phyloP scores from a whole-genome alignment of 2,329 filamentous ascomycete species.

The Malbranchea cinnamomea region DNA sequence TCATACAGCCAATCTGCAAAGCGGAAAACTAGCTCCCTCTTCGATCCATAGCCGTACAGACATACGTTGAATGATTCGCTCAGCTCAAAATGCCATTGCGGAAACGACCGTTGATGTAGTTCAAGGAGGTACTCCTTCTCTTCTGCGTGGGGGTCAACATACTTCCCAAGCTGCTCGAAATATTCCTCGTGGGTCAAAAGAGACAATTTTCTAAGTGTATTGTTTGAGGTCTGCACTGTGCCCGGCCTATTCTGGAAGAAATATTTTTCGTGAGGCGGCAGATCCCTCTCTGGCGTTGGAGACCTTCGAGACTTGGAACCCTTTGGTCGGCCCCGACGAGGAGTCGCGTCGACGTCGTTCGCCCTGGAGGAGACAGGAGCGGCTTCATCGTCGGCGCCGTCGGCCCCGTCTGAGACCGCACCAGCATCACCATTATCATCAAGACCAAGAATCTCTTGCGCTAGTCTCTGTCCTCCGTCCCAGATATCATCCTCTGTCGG shows the following conservation, averaged over 20 bases:
- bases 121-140: conserved; percentile 59
- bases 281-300: conserved; percentile 63
- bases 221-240: conserved; percentile 69
- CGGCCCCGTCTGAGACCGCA: conserved; percentile 19
- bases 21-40: conserved; percentile 55
- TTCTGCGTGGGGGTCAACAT: conserved; percentile 51
- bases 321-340: conserved; percentile 39
- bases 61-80: conserved; percentile 77
- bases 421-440: conserved; percentile 19
- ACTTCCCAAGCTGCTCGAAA: conserved; percentile 52
- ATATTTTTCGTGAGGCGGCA: conserved; percentile 80
- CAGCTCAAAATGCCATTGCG: conserved; percentile 87
- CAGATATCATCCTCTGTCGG: conserved; percentile 51
- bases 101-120: conserved; percentile 66
- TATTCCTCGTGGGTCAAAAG: conserved; percentile 87
- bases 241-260: conserved; percentile 85
- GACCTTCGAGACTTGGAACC: conserved; percentile 46
- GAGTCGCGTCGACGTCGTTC: conserved; percentile 7
- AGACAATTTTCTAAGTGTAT: conserved; percentile 58
- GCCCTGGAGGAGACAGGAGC: conserved; percentile 7
- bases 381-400: conserved; percentile 22
- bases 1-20: conserved; percentile 60
- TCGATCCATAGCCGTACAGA: conserved; percentile 85
- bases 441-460: conserved; percentile 50
- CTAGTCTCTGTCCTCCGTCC: conserved; percentile 52